phyloP scores from a whole-genome alignment of 805 yeast species.

The Metschnikowia peoriensis region DNA sequence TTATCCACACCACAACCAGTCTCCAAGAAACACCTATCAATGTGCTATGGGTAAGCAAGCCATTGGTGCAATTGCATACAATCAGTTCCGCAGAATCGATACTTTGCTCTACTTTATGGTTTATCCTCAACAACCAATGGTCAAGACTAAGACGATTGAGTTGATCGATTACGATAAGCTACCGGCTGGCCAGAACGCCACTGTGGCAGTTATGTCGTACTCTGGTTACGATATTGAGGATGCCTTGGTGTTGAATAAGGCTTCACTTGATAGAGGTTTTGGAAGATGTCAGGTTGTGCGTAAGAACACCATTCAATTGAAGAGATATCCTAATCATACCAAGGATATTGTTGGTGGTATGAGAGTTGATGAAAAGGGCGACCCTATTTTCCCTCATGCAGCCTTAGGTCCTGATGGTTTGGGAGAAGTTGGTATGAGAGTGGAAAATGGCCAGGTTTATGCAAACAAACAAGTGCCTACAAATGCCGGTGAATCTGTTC shows the following conservation, averaged over 20 bases:
- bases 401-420: conserved; percentile 92
- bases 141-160: conserved; percentile 94
- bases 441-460: conserved; percentile 91
- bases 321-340: conserved; percentile 91
- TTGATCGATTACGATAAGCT: conserved; percentile 91
- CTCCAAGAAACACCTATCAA: conserved; percentile 89
- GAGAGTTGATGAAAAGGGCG: conserved; percentile 78
- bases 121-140: conserved; percentile 99
- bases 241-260: conserved; percentile 90
- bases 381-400: conserved; percentile 82
- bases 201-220: conserved; percentile 98
- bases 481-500: conserved; percentile 68
- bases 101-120: conserved; percentile 92
- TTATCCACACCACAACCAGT: conserved; percentile 89
- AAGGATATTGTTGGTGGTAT: conserved; percentile 89
- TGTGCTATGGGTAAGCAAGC: conserved; percentile 99
- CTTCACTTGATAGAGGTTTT: conserved; percentile 93
- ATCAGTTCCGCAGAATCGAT: conserved; percentile 93
- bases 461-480: conserved; percentile 92
- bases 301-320: conserved; percentile 85
- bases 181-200: conserved; percentile 98
- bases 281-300: conserved; percentile 96
- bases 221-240: conserved; percentile 99
- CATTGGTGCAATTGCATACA: conserved; percentile 98
- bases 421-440: conserved; percentile 91